These are phyloP conservation scores for Vitis labrusca DNA, from an alignment of 164 flowering plant species.

Conservation along the genomic window DNA sequence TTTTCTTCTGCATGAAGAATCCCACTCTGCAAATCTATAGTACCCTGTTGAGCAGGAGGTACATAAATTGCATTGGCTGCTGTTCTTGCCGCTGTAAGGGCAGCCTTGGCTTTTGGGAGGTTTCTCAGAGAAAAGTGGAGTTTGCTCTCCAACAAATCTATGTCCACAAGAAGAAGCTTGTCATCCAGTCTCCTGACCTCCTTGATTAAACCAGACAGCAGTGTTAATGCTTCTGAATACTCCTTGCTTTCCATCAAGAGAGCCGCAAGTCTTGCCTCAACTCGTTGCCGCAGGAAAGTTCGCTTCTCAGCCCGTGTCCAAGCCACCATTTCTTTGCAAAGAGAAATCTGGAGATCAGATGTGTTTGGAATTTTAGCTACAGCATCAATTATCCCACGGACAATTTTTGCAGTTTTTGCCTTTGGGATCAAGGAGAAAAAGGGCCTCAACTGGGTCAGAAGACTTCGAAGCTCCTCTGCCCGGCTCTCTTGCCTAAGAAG, in stretches of 20 bases:
- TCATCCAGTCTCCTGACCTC: conserved; percentile 72
- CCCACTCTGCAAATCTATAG: conserved; percentile 74
- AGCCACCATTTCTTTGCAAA: conserved; percentile 65
- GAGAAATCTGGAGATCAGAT: conserved; percentile 64
- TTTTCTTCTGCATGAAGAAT: conserved; percentile 76
- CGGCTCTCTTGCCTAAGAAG: conserved; percentile 57
- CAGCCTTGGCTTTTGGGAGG: conserved; percentile 70
- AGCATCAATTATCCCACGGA: conserved; percentile 61
- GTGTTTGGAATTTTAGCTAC: conserved; percentile 68
- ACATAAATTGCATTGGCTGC: conserved; percentile 76
- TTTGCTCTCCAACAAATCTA: conserved; percentile 65
- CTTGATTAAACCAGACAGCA: conserved; percentile 53
- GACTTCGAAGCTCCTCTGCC: conserved; percentile 63
- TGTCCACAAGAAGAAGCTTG: conserved; percentile 73
- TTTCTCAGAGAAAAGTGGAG: conserved; percentile 64
- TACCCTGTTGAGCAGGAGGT: conserved; percentile 79
- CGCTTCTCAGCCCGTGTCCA: conserved; percentile 75
- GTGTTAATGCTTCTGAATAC: conserved; percentile 54
- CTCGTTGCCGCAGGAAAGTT: conserved; percentile 60
- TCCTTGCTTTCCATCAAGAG: conserved; percentile 64
- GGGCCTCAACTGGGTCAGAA: conserved; percentile 65
- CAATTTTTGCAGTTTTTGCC: conserved; percentile 74
- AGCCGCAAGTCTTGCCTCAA: conserved; percentile 71
- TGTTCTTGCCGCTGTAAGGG: conserved; percentile 75
- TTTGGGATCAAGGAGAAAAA: conserved; percentile 66